Evolutionary conservation across 2,329 filamentous ascomycete genomes (phyloP).

Genomic region (Pseudogymnoascus sp.): DNA sequence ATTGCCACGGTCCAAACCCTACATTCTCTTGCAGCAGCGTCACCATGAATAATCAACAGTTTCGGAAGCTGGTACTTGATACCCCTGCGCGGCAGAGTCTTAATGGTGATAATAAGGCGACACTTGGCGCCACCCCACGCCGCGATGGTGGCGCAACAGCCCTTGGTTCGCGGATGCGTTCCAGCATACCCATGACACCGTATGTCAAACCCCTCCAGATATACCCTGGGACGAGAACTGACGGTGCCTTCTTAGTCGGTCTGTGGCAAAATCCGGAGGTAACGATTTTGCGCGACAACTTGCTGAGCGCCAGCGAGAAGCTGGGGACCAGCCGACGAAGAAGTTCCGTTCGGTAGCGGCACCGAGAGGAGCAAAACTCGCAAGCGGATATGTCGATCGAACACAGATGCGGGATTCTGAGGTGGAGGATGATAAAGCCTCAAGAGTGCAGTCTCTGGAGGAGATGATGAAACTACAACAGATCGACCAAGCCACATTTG

Average conservation of each 20-base stretch:
- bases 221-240: constrained; percentile 7
- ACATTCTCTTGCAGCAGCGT: neutral
- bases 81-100: constrained; percentile 33
- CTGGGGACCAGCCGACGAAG: constrained; percentile 47
- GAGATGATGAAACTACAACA: constrained; percentile 74
- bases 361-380: constrained; percentile 75
- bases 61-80: constrained; percentile 67
- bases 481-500: constrained; percentile 73
- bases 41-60: constrained; percentile 90
- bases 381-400: constrained; percentile 76
- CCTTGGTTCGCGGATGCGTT: constrained; percentile 68
- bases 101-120: constrained; percentile 26
- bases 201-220: constrained; percentile 34
- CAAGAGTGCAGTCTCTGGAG: constrained; percentile 69
- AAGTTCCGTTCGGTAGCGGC: constrained; percentile 66
- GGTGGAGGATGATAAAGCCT: constrained; percentile 46
- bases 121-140: constrained; percentile 26
- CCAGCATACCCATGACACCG: constrained; percentile 92
- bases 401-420: constrained; percentile 54
- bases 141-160: constrained; percentile 43
- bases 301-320: constrained; percentile 48
- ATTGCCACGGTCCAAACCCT: neutral
- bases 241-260: constrained; percentile 15
- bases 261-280: constrained; percentile 29
- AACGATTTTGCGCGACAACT: constrained; percentile 78